phyloP scores from a whole-genome alignment of 2,329 filamentous ascomycete genomes.

The Fonsecaea erecta region DNA sequence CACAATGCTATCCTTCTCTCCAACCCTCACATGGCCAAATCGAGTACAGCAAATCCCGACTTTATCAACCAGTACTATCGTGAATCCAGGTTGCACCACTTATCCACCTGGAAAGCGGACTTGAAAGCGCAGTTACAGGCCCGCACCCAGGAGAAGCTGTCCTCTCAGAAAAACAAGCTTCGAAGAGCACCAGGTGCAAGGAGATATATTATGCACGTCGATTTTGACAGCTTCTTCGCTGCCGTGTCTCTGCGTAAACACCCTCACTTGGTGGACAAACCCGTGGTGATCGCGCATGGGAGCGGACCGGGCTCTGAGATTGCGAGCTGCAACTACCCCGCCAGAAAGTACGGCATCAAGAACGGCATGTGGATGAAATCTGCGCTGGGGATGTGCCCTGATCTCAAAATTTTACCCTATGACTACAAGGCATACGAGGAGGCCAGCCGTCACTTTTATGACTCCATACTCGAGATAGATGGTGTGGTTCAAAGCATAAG shows the following conservation, averaged over 20 bases:
- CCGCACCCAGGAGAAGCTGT: constrained; percentile 71
- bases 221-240: constrained; percentile 98
- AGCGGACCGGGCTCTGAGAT: constrained; percentile 87
- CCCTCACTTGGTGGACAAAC: constrained; percentile 76
- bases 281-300: constrained; percentile 87
- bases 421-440: constrained; percentile 95
- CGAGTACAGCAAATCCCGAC: constrained; percentile 87
- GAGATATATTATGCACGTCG: constrained; percentile 89
- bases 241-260: constrained; percentile 82
- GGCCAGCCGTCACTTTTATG: constrained; percentile 85
- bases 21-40: constrained; percentile 83
- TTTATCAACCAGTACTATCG: constrained; percentile 95
- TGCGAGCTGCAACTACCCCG: constrained; percentile 95
- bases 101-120: constrained; percentile 96
- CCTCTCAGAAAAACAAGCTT: constrained; percentile 51
- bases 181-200: constrained; percentile 67
- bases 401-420: constrained; percentile 88
- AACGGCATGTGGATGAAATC: constrained; percentile 99
- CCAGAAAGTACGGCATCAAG: constrained; percentile 82
- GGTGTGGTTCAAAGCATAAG: constrained; percentile 94
- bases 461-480: constrained; percentile 76
- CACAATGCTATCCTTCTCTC: constrained; percentile 85
- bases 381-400: constrained; percentile 79
- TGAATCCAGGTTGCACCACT: constrained; percentile 90
- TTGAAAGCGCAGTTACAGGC: constrained; percentile 86